Conservation (phyloP, 441 rosid genomes). For the Populus hybrid region DNA sequence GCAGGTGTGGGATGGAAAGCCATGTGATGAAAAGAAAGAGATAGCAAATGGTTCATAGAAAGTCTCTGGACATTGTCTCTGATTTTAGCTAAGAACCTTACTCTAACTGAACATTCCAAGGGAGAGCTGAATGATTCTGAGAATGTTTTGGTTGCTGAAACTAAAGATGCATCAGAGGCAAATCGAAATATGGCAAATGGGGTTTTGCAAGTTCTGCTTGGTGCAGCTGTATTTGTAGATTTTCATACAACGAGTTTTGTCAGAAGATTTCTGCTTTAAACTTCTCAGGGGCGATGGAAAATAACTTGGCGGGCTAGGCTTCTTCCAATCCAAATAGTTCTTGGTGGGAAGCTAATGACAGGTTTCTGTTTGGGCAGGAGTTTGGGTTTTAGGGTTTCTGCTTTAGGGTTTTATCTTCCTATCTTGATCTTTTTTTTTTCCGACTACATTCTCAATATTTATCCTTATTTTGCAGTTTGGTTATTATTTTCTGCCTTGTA, state of each 20-base stretch:
- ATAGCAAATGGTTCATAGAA: constrained; percentile 29
- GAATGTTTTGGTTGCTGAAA: constrained; percentile 32
- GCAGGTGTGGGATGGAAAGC: constrained; percentile 59
- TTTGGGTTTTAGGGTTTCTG: constrained; percentile 24
- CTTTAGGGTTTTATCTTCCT: constrained; percentile 5
- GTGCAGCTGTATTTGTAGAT: not conserved
- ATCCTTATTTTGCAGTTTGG: constrained; percentile 12
- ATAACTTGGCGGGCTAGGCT: not conserved
- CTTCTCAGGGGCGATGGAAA: not conserved
- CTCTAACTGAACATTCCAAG: constrained; percentile 31
- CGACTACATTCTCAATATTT: not conserved
- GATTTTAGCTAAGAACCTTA: constrained; percentile 34
- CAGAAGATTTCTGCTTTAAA: not conserved
- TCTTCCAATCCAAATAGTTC: not conserved
- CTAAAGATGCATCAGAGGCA: constrained; percentile 29
- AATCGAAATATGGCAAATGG: constrained; percentile 21
- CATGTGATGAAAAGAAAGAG: constrained; percentile 46
- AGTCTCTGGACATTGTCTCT: constrained; percentile 23
- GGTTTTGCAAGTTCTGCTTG: not conserved
- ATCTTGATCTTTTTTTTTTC: not conserved
- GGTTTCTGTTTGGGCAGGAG: constrained; percentile 6
- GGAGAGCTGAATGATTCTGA: constrained; percentile 42
- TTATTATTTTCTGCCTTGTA: constrained; percentile 13
- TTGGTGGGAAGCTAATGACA: constrained; percentile 36
- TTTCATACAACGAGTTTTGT: not conserved